Percentiles rank a stretch among this genome's conserved stretches.
Evolutionary conservation across 257 asterid species (phyloP).

Genomic region (Cruciata laevipes): DNA sequence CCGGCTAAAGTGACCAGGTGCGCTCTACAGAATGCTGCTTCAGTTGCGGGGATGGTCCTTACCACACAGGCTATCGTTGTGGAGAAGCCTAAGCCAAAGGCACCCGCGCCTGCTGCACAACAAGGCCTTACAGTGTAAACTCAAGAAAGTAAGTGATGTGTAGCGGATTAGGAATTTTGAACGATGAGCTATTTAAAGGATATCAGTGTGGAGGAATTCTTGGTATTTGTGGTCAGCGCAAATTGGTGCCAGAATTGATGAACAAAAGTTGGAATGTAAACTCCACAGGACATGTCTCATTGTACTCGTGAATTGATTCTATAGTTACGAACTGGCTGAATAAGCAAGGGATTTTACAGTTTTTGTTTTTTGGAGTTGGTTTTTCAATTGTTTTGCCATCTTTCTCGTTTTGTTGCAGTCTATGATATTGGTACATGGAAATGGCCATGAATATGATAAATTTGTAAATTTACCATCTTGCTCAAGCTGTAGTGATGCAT

Average conservation of each 20-base stretch:
- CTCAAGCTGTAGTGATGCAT: too few relatives aligned
- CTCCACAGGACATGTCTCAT: neutral
- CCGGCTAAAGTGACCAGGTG: constrained; percentile 97
- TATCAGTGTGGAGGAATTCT: neutral
- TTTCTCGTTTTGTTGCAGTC: neutral
- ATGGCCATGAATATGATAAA: too few relatives aligned
- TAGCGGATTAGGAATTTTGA: constrained; percentile 8
- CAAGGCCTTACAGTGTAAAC: constrained; percentile 29
- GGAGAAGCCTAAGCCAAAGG: constrained; percentile 69
- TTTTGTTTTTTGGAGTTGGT: too few relatives aligned
- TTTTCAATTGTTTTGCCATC: neutral
- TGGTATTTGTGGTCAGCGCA: too few relatives aligned
- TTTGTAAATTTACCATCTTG: too few relatives aligned
- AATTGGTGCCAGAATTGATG: neutral
- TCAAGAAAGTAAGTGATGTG: neutral
- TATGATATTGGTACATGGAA: too few relatives aligned
- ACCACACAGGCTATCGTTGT: constrained; percentile 98
- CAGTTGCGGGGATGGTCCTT: constrained; percentile 96
- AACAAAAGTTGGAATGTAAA: too few relatives aligned
- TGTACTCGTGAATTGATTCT: neutral
- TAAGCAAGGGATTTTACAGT: neutral
- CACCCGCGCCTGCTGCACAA: constrained; percentile 37
- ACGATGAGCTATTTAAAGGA: neutral
- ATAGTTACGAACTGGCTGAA: neutral
- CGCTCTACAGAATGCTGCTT: constrained; percentile 72